These are phyloP conservation scores for Alloascoidea africana DNA, from an alignment of 805 yeast species.

Conservation along the genomic window DNA sequence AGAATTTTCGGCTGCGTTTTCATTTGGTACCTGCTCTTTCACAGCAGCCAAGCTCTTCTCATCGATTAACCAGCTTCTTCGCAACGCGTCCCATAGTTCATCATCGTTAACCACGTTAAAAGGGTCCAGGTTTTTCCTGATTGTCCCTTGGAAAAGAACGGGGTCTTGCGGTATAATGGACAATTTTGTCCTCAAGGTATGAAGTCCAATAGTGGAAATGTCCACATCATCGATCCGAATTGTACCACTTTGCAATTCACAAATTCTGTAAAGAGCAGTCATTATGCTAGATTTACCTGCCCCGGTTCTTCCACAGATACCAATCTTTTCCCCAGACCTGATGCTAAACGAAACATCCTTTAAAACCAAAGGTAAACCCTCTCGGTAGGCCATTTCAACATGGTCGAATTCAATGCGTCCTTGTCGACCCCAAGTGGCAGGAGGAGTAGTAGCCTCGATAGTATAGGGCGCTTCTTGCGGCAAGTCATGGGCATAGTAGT, in stretches of 20 bases:
- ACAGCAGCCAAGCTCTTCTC: constrained; percentile 52
- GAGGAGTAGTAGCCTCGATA: constrained; percentile 20
- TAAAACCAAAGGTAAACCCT: constrained; percentile 49
- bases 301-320: constrained; percentile 84
- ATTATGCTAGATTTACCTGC: constrained; percentile 76
- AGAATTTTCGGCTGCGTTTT: constrained; percentile 17
- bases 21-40: constrained; percentile 69
- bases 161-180: constrained; percentile 89
- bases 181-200: constrained; percentile 53
- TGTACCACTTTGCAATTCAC: constrained; percentile 37
- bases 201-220: constrained; percentile 47
- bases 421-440: constrained; percentile 44
- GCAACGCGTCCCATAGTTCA: constrained; percentile 54
- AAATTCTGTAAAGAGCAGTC: constrained; percentile 53
- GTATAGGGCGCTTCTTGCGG: constrained; percentile 43
- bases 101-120: constrained; percentile 43
- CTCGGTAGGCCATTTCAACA: constrained; percentile 47
- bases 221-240: constrained; percentile 59
- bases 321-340: constrained; percentile 51
- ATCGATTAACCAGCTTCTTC: constrained; percentile 34
- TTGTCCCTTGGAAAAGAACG: constrained; percentile 65
- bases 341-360: constrained; percentile 36
- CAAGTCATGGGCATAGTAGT: constrained; percentile 40
- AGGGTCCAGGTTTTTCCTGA: constrained; percentile 69
- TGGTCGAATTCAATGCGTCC: constrained; percentile 44